These are phyloP conservation scores for Cutaneotrichosporon dermatis DNA, from an alignment of 1,284 basidiomycete genomes.

Conservation along the genomic window DNA sequence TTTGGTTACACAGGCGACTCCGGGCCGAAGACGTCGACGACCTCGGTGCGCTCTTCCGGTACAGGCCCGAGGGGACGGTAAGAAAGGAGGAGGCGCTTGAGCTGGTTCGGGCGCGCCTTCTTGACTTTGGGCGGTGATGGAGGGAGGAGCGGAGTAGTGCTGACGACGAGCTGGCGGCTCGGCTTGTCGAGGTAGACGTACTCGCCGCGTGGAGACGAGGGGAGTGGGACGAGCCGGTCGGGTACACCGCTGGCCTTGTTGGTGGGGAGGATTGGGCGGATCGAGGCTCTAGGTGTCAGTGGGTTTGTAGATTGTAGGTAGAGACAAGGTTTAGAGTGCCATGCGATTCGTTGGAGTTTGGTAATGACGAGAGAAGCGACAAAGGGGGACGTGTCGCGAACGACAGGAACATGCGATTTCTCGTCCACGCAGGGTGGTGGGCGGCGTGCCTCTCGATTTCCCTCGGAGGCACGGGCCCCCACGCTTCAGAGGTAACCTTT, in stretches of 20 bases:
- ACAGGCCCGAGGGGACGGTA: slow-evolving; percentile 12
- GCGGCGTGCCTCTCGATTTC: too few relatives aligned
- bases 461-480: too few relatives aligned
- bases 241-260: neutral
- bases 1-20: neutral
- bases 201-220: neutral
- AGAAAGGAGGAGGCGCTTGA: neutral
- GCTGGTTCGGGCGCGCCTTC: neutral
- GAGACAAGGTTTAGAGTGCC: too few relatives aligned
- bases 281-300: neutral
- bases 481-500: too few relatives aligned
- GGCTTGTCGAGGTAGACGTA: slow-evolving; percentile 14
- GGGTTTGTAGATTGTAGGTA: too few relatives aligned
- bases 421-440: too few relatives aligned
- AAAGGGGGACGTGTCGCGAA: too few relatives aligned
- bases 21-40: neutral
- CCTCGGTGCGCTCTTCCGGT: slow-evolving; percentile 4
- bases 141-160: slow-evolving; percentile 6
- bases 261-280: neutral
- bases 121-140: neutral
- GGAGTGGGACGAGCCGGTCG: slow-evolving; percentile 7
- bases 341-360: too few relatives aligned
- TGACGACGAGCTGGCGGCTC: slow-evolving; percentile 11
- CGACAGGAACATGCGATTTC: too few relatives aligned
- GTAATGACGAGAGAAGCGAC: too few relatives aligned